Evolutionary conservation across 208 protist species (phyloP), one percentile per base, ranked within the genome.

Genomic region (Zelonia costaricensis): DNA sequence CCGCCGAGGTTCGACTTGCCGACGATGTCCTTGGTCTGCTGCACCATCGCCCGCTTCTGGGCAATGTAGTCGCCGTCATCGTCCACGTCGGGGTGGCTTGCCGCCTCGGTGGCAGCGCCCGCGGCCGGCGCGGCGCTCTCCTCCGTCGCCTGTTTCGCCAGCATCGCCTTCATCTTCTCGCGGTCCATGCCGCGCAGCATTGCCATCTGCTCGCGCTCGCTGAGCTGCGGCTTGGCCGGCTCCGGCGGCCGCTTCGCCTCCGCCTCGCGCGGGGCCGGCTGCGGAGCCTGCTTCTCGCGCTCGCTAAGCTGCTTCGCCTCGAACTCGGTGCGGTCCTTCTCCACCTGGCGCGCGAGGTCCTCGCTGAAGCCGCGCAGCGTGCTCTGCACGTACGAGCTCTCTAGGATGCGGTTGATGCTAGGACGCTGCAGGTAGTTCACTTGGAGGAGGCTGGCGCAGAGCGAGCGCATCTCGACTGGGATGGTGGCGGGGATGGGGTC

Each of bases 371-470:
- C 55, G 59, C 76, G 84, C 42, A 96, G 67, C 12, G 82, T 77
- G 39, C 87, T 78, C 56, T 96, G 91, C 40, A 96, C 88, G 78
- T 88, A 96, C 27, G 69, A 43, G 63, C 74, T 86, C 59, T 94
- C 86, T 54, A 96, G 62, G 57, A 96, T 94, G 44, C 88, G 82
- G 69, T 96, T 93, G 63, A 96, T 88, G 69, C 83, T 93, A 13
- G 91, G 91, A 1, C 91, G 80, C 70, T 92, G 75, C 36, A 74
- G 66, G 40, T 81, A 86, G 62, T 90, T 91, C 28, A 92, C 74
- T 65, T 96, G 87, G 31, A 96, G 78, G 7, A 96, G 76, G 43
- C 78, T 86, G 30, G 68, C 75, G 65, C 88, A 94, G 25, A 96
- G 69, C 15, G 76, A 70, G 38, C 85, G 83, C 75, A 96, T 91